phyloP scores from a whole-genome alignment of 2,329 filamentous ascomycete genomes.

The Pseudogymnoascus verrucosus region DNA sequence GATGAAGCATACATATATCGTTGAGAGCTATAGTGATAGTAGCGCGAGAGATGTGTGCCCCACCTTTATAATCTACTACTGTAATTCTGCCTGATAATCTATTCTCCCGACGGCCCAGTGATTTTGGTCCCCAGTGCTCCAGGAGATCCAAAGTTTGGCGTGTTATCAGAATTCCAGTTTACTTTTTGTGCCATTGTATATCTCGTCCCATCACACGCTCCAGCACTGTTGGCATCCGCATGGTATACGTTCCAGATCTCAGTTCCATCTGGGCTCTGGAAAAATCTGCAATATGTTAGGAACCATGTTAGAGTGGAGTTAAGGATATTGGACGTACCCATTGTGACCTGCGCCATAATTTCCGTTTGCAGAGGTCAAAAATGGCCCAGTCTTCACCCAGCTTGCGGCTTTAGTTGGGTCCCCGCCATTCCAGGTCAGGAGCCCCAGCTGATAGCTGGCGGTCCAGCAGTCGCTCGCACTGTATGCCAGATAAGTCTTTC shows the following conservation, averaged over 20 bases:
- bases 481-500: slow-evolving; percentile 45
- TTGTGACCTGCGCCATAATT: slow-evolving; percentile 44
- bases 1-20: slow-evolving; percentile 3
- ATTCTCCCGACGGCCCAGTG: slow-evolving; percentile 30
- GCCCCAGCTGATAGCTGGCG: slow-evolving; percentile 43
- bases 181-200: slow-evolving; percentile 47
- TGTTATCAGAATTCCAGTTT: slow-evolving; percentile 42
- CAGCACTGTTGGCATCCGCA: slow-evolving; percentile 40
- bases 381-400: slow-evolving; percentile 46
- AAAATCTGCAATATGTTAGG: slow-evolving; percentile 37
- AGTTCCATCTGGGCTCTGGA: slow-evolving; percentile 45
- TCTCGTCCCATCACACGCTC: slow-evolving; percentile 44
- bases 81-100: slow-evolving; percentile 7
- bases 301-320: not conserved
- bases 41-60: not conserved
- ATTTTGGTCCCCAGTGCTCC: slow-evolving; percentile 26
- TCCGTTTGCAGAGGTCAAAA: slow-evolving; percentile 45
- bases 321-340: slow-evolving; percentile 22
- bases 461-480: slow-evolving; percentile 52
- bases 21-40: not conserved
- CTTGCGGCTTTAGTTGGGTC: slow-evolving; percentile 37
- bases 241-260: slow-evolving; percentile 51
- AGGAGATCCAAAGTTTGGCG: slow-evolving; percentile 41
- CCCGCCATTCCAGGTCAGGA: slow-evolving; percentile 44
- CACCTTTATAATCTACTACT: not conserved